Evolutionary conservation across 305 asterid genomes (phyloP), one percentile per base, ranked within the genome.

Genomic region (Striga hermonthica): DNA sequence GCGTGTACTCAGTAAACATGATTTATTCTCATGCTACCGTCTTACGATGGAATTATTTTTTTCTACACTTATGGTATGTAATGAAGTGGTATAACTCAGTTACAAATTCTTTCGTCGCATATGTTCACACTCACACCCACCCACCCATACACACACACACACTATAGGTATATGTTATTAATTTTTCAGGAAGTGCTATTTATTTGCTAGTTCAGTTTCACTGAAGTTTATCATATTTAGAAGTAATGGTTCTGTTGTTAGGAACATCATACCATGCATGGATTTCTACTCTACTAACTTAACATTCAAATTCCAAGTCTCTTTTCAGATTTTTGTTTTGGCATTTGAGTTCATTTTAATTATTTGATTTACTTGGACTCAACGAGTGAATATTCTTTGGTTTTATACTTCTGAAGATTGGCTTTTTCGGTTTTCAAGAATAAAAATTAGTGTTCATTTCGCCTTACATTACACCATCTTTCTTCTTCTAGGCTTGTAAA

Each of bases 401-500:
- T 11, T 9, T 37, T 9, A 28, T 35, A 9, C 60, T 49, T 34
- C 5, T 47, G 15, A 55, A 22, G 60, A 15, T 66, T 36, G 16
- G 35, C 22, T 50, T 28, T 40, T 28, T 40, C 12, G 9, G 47
- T 28, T 63, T 22, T 49, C 28, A n/a, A 5, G 15, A 11, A 35
- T 12, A 35, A 67, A 52, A 60, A 28, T 28, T 48, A 38, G 11
- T 13, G 47, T 58, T 52, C 8, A 40, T 61, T 28, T 66, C 36
- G 15, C 40, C 31, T 63, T 38, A 62, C 22, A 28, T 43, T 7
- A 44, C 57, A 45, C 65, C 9, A 7, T 35, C 13, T 34, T 6
- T 69, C 53, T 45, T 55, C 69, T 22, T 48, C 39, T 61, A 89
- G 97, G 94, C 97, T 58, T 90, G 91, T 72, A 90, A 90, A 74